Percentiles rank a stretch among this genome's conserved stretches.
Evolutionary conservation across 371 early-diverging fungal species (phyloP).

Genomic region (Syncephalastrum monosporum): DNA sequence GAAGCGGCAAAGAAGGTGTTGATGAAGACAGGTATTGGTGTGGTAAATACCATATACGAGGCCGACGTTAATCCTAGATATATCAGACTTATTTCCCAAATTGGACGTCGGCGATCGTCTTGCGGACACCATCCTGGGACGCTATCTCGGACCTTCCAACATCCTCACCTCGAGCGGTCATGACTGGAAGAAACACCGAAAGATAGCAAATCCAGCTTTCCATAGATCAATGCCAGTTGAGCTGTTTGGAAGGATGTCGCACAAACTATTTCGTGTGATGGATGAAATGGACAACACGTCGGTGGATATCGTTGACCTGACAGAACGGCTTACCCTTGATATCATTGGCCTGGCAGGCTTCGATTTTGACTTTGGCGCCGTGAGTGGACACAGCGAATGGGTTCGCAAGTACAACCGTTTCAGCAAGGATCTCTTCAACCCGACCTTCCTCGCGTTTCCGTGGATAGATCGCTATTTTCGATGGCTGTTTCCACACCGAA

Average conservation of each 20-base stretch:
- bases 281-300: slow-evolving; percentile 11
- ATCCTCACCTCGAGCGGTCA: slow-evolving; percentile 20
- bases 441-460: too few relatives aligned
- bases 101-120: neutral
- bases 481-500: slow-evolving; percentile 23
- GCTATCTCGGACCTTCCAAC: slow-evolving; percentile 21
- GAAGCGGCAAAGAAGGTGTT: slow-evolving; percentile 16
- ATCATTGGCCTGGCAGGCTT: slow-evolving; percentile 37
- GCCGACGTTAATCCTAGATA: too few relatives aligned
- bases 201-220: slow-evolving; percentile 45
- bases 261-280: slow-evolving; percentile 19
- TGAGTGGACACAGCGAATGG: slow-evolving; percentile 14
- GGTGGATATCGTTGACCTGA: slow-evolving; percentile 20
- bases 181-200: slow-evolving; percentile 26
- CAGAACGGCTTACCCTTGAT: slow-evolving; percentile 36
- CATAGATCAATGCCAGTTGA: slow-evolving; percentile 35
- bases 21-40: slow-evolving; percentile 14
- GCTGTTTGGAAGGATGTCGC: slow-evolving; percentile 24
- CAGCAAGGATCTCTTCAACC: too few relatives aligned
- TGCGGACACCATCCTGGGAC: slow-evolving; percentile 6
- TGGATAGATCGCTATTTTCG: too few relatives aligned
- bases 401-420: slow-evolving; percentile 10
- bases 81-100: slow-evolving; percentile 23
- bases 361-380: slow-evolving; percentile 25
- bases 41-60: slow-evolving; percentile 5